Base-by-base conservation (phyloP, 2,329 filamentous ascomycete species). In the Byssothecium circinans region DNA sequence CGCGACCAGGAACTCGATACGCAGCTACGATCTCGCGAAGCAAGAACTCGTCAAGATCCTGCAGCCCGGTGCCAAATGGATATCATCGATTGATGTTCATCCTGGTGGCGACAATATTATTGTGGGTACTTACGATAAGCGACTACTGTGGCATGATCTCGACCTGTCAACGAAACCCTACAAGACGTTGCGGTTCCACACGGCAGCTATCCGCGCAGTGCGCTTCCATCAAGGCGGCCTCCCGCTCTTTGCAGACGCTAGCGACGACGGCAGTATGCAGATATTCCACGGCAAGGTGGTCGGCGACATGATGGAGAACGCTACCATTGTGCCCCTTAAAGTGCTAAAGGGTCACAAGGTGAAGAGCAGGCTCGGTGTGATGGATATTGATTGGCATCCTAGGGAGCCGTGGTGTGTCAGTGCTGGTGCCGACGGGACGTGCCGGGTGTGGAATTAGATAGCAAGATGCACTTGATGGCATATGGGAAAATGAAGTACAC, bases 211-310 rank as follows among this genome's bases (percentile, higher is more conserved):
- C 63, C 84, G 95, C 39, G 84, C 87, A 11, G 94, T 96, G 45
- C 86, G 84, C 59, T 99, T 88, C 74, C 95, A 99, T 73, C 85
- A 85, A 48, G 84, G 85, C 50, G 78, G 78, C 8, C 82, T 85
- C 52, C 91, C 94, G 15, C 79, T 99, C 29, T 97, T 99, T 65
- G 94, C 91, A 0, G 92, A 97, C 68, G 91, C 90, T 17, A 94
- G 88, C 69, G 95, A 99, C 68, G 94, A 99, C 70, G 94, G 94
- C 22, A 90, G 87, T 17, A 75, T 97, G 57, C 94, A 99, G 71
- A 88, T 99, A 44, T 97, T 97, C 83, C 92, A 97, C 69, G 92
- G 91, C 47, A 95, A 92, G 74, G 92, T 97, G 22, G 91, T 95
- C 23, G 90, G 86, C 52, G 94, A 99, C 69, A 78, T 96, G 69